phyloP scores from a whole-genome alignment of 2,329 filamentous ascomycete species.

The Grosmannia clavigera region DNA sequence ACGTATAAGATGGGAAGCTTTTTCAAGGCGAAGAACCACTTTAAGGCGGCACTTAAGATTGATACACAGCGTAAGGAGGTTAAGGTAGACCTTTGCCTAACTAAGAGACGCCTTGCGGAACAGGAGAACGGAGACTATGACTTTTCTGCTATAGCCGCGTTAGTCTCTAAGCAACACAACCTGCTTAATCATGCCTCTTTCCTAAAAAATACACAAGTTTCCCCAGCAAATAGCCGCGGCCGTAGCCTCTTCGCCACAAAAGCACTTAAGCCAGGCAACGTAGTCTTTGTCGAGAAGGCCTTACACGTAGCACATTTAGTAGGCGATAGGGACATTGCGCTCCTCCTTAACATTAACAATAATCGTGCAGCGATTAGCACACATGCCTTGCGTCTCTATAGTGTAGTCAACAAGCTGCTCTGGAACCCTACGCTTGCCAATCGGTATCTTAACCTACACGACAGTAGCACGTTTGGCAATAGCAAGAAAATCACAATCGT shows the following conservation, averaged over 20 bases:
- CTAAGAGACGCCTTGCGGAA: constrained; percentile 15
- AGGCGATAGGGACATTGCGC: constrained; percentile 28
- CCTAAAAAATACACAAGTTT: constrained; percentile 19
- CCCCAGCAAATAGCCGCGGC: constrained; percentile 22
- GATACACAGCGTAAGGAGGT: constrained; percentile 2
- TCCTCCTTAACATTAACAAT: constrained; percentile 29
- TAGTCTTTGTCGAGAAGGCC: constrained; percentile 31
- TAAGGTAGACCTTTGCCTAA: background rate
- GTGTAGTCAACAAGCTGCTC: constrained; percentile 9
- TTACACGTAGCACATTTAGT: constrained; percentile 25
- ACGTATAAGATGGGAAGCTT: constrained; percentile 8
- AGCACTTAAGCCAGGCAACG: constrained; percentile 24
- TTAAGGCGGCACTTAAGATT: constrained; percentile 4
- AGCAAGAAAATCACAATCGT: constrained; percentile 4
- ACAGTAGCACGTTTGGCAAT: constrained; percentile 7
- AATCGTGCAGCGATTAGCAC: background rate
- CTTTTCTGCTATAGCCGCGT: constrained; percentile 16
- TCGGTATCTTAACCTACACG: constrained; percentile 8
- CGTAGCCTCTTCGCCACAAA: constrained; percentile 29
- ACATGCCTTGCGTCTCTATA: background rate
- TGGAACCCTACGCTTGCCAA: constrained; percentile 10
- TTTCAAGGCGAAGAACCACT: background rate
- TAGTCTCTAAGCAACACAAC: constrained; percentile 5
- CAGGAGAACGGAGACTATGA: constrained; percentile 19
- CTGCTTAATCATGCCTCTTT: constrained; percentile 24